Conservation (phyloP, 495 filamentous ascomycete genomes). For the Parachaetomium inaequale region DNA sequence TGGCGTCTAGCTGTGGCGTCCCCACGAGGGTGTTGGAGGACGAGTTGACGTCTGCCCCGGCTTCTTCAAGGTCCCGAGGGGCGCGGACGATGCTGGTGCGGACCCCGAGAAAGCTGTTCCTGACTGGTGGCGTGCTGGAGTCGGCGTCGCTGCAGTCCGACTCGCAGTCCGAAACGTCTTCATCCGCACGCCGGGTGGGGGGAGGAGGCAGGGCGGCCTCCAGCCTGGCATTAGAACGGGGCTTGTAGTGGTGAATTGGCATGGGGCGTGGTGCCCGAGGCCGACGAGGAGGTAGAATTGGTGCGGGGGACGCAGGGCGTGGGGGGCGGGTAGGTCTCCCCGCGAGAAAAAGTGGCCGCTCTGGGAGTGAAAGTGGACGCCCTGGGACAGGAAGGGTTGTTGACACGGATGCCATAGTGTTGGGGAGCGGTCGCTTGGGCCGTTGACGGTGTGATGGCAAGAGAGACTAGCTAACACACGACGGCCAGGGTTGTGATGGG, state of each 20-base stretch:
- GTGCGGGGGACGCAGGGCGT: not conserved
- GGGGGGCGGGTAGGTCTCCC: not conserved
- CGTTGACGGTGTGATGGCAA: not conserved
- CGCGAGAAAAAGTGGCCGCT: too few species aligned
- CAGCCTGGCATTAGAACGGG: not conserved
- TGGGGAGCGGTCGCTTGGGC: not conserved
- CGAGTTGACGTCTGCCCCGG: not conserved
- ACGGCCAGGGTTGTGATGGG: not conserved
- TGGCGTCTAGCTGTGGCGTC: not conserved
- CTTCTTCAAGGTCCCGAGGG: slow-evolving; percentile 8
- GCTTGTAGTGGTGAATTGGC: not conserved
- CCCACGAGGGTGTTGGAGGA: not conserved
- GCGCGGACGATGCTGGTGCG: slow-evolving; percentile 1
- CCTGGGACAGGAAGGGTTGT: not conserved
- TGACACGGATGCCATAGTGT: not conserved
- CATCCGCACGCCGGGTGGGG: not conserved
- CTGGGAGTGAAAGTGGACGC: too few species aligned
- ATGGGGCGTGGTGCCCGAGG: not conserved
- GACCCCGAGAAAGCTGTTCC: slow-evolving; percentile 1
- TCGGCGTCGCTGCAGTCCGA: slow-evolving; percentile 11
- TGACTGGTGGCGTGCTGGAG: not conserved
- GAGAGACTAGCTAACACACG: not conserved
- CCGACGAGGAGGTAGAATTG: not conserved
- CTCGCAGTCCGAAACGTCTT: slow-evolving; percentile 4
- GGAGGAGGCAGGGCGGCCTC: not conserved